phyloP scores from a whole-genome alignment of 2,329 filamentous ascomycete genomes.

The Raffaelea albimanens region DNA sequence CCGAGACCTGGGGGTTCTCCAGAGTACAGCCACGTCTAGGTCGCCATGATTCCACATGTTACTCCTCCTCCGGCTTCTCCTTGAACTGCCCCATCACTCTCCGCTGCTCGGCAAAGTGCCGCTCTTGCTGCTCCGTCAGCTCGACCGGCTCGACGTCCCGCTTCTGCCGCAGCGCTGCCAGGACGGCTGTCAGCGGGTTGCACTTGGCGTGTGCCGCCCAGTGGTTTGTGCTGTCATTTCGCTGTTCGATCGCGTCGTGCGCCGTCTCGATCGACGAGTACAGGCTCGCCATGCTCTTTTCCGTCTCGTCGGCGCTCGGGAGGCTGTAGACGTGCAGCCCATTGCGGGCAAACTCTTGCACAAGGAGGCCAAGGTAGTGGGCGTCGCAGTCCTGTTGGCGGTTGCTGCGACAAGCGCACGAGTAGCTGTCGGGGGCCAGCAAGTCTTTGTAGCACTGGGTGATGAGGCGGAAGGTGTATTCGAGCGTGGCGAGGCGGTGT shows the following conservation, averaged over 20 bases:
- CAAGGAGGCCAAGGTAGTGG: constrained; percentile 4
- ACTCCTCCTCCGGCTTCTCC: not conserved
- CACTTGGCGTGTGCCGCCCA: constrained; percentile 3
- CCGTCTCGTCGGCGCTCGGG: not conserved
- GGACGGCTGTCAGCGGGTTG: constrained; percentile 6
- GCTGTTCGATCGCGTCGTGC: constrained; percentile 5
- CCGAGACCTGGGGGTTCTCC: too few relatives aligned
- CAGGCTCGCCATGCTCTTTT: constrained; percentile 4
- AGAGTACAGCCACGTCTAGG: too few relatives aligned
- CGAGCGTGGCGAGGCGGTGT: too few relatives aligned
- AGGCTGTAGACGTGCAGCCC: constrained; percentile 2
- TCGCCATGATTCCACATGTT: not conserved
- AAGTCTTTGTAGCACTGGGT: not conserved
- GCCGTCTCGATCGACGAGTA: constrained; percentile 1
- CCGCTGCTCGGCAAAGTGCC: constrained; percentile 2
- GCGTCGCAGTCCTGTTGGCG: constrained; percentile 6
- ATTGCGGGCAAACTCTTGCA: constrained; percentile 4
- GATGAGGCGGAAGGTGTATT: too few relatives aligned
- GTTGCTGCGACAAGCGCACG: too few relatives aligned
- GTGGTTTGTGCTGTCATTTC: not conserved
- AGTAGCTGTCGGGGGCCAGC: not conserved
- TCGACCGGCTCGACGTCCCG: not conserved
- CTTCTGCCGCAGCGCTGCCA: constrained; percentile 1
- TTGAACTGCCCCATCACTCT: constrained; percentile 1
- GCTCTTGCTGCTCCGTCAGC: not conserved